These are phyloP conservation scores for Canavalia ensiformis DNA, from an alignment of 306 rosid genomes.

Conservation along the genomic window DNA sequence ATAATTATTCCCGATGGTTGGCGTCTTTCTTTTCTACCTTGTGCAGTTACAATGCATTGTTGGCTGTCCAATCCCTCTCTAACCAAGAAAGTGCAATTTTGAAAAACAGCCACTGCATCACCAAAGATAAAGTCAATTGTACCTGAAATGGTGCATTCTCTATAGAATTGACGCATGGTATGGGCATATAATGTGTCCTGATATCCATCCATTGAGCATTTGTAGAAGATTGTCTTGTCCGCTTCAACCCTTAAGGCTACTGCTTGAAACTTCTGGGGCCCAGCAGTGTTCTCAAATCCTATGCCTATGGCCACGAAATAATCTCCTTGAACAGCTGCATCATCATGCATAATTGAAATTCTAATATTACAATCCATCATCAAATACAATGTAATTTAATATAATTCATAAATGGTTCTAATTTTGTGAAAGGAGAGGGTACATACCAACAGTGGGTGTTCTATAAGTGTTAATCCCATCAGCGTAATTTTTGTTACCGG, in stretches of 20 bases:
- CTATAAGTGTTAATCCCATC: constrained; percentile 64
- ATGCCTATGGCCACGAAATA: constrained; percentile 63
- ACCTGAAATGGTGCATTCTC: constrained; percentile 76
- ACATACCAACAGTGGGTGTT: constrained; percentile 71
- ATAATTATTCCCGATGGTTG: constrained; percentile 71
- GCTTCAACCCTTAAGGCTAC: constrained; percentile 79
- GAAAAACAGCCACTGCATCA: constrained; percentile 65
- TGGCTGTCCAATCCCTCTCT: constrained; percentile 66
- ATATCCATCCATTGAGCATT: constrained; percentile 71
- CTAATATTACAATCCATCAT: background rate
- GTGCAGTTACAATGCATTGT: constrained; percentile 76
- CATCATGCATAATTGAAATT: background rate
- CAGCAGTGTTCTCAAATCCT: constrained; percentile 81
- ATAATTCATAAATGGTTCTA: background rate
- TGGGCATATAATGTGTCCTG: constrained; percentile 77
- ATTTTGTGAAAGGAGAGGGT: background rate
- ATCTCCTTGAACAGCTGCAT: constrained; percentile 67
- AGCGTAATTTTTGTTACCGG: constrained; percentile 59
- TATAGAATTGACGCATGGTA: constrained; percentile 77
- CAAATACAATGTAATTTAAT: background rate
- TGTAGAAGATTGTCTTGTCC: constrained; percentile 66
- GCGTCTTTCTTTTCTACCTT: constrained; percentile 66
- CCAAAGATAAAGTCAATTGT: constrained; percentile 85
- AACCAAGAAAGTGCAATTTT: constrained; percentile 71
- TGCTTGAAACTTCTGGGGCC: constrained; percentile 73